phyloP scores from a whole-genome alignment of 2,329 filamentous ascomycete species.

The Hortaea sp. region DNA sequence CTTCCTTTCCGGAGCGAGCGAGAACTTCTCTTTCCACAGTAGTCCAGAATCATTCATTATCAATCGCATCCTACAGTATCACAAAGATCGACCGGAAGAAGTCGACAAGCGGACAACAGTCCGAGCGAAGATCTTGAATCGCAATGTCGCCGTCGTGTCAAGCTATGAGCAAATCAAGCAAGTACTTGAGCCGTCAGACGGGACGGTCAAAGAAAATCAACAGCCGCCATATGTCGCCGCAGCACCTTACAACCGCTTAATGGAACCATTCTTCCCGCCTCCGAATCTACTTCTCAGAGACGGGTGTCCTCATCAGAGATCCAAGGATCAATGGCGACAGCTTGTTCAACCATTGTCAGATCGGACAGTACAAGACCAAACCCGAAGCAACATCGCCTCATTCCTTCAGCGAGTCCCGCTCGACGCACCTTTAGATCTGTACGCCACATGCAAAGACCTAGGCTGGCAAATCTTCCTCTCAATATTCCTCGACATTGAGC shows the following conservation, averaged over 20 bases:
- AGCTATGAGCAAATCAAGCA: constrained; percentile 11
- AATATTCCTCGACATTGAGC: constrained; percentile 9
- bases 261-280: constrained; percentile 16
- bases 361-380: neutral
- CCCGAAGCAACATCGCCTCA: neutral
- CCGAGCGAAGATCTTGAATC: constrained; percentile 14
- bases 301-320: constrained; percentile 7
- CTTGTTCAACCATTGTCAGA: neutral
- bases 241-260: constrained; percentile 12
- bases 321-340: neutral
- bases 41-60: constrained; percentile 17
- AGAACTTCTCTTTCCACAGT: constrained; percentile 15
- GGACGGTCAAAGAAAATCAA: neutral
- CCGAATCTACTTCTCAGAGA: constrained; percentile 16
- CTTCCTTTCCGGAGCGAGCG: constrained; percentile 9
- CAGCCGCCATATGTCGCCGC: constrained; percentile 5
- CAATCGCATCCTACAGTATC: constrained; percentile 7
- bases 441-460: constrained; percentile 16
- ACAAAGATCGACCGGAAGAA: constrained; percentile 1
- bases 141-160: constrained; percentile 16
- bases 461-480: constrained; percentile 16
- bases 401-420: neutral
- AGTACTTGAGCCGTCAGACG: constrained; percentile 4
- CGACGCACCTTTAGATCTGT: constrained; percentile 13
- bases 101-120: constrained; percentile 7